Evolutionary conservation across 306 rosid species (phyloP).

Genomic region (Fragaria ananassa): DNA sequence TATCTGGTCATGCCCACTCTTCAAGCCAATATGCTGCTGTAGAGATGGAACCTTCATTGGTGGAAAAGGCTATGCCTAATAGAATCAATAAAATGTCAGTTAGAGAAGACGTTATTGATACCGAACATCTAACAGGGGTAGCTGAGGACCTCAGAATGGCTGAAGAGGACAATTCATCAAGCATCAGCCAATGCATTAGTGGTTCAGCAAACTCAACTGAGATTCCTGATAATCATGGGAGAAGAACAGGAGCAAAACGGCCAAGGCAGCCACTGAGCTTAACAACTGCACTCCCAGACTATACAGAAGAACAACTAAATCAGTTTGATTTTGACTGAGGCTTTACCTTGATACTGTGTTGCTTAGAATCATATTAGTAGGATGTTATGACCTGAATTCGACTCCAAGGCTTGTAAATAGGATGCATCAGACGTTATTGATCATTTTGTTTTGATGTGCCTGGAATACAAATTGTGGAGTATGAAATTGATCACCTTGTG

Average conservation of each 20-base stretch:
- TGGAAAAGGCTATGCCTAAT: constrained; percentile 10
- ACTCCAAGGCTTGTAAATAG: not conserved
- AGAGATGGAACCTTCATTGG: constrained; percentile 29
- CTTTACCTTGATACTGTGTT: not conserved
- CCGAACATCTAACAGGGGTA: constrained; percentile 24
- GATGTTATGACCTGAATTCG: not conserved
- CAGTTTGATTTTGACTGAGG: constrained; percentile 61
- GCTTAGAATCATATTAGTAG: not conserved
- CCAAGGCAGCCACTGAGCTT: constrained; percentile 25
- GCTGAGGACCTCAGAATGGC: constrained; percentile 23
- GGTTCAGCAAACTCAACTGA: constrained; percentile 20
- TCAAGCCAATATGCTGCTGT: constrained; percentile 18
- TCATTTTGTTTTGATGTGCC: not conserved
- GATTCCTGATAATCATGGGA: constrained; percentile 23
- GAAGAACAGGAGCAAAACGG: constrained; percentile 15
- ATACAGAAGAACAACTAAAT: constrained; percentile 92
- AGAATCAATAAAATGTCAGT: constrained; percentile 13
- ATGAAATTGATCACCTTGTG: not conserved
- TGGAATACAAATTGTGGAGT: not conserved
- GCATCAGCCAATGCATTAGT: not conserved
- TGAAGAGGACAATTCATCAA: constrained; percentile 5
- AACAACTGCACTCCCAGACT: constrained; percentile 42
- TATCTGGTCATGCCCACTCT: constrained; percentile 18
- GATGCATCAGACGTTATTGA: not conserved
- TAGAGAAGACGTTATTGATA: constrained; percentile 10